Evolutionary conservation across 2,329 filamentous ascomycete species (phyloP), one percentile per base, ranked within the genome.

Genomic region (Elsinoe fawcettii): DNA sequence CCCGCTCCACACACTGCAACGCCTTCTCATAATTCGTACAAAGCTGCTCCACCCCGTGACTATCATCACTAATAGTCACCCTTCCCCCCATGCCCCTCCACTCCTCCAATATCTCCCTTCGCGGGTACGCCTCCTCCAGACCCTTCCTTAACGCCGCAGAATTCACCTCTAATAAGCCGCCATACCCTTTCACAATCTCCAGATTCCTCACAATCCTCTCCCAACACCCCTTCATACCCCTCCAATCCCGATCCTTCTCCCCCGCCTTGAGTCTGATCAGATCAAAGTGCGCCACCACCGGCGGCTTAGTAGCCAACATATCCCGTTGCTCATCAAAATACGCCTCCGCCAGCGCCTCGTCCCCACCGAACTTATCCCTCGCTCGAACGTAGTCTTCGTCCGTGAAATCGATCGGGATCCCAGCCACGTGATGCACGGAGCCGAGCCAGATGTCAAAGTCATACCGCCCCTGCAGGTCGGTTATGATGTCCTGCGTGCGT

Each of bases 61-160:
- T 96, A 72, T 99, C 93, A 70, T 99, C 93, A 5, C 89, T 96
- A 64, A 99, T 79, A 55, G 90, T 95, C 71, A 97, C 95, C 60
- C 81, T 82, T 22, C 93, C 91, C 22, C 85, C 85, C 65, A 88
- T 78, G 6, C 34, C 22, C 2, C 20, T 39, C 59, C 76, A 70
- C 64, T 87, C 86, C 79, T 88, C 79, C 64, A 90, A 90, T 66
- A 99, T 86, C 64, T 83, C 78, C 56, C 81, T 79, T 61, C 84
- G 84, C 0, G 93, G 93, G 76, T 99, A 99, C 46, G 92, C 90
- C 75, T 97, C 90, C 18, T 76, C 80, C 72, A 97, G 81, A 4
- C 92, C 93, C 75, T 99, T 99, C 62, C 93, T 80, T 71, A 97
- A 70, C 18, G 84, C 90, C 37, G 88, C 85, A 51, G 87, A 90